Evolutionary conservation across 73 alveolate species (phyloP).

Genomic region (Diophrys appendiculata): DNA sequence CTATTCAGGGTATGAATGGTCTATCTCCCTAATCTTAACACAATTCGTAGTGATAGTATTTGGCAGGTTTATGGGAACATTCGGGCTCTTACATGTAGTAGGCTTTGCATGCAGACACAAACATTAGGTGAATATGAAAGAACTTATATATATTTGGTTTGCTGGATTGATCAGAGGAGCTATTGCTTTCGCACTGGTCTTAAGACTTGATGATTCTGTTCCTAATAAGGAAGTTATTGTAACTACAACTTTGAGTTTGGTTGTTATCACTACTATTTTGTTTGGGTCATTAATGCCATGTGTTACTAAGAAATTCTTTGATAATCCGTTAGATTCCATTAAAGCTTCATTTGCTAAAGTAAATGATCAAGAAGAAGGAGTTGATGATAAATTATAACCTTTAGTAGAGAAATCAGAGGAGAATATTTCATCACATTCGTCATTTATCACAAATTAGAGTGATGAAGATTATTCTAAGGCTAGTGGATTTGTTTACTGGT

Average conservation of each 20-base stretch:
- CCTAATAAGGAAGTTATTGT: conserved; percentile 59
- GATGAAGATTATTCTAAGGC: no score
- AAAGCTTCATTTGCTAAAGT: no score
- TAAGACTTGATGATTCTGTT: conserved; percentile 64
- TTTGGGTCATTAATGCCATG: conserved; percentile 52
- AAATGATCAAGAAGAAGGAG: no score
- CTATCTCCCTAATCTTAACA: conserved; percentile 43
- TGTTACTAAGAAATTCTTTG: conserved; percentile 19
- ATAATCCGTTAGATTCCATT: no score
- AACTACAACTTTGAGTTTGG: conserved; percentile 55
- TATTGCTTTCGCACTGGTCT: conserved; percentile 87
- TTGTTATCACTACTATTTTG: conserved; percentile 51
- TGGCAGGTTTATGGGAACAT: conserved; percentile 64
- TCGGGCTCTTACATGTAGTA: conserved; percentile 46
- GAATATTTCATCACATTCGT: no score
- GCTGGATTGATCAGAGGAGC: conserved; percentile 92
- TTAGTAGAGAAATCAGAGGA: no score
- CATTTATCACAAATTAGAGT: no score
- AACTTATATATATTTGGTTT: conserved; percentile 46
- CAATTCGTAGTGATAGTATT: conserved; percentile 36
- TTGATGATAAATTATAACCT: no score
- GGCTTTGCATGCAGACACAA: conserved; percentile 36
- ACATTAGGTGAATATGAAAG: conserved; percentile 46
- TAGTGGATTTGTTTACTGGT: no score
- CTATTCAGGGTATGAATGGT: conserved; percentile 62